Base-by-base conservation (phyloP, 1,284 basidiomycete genomes). In the Pterulicium gracile region DNA sequence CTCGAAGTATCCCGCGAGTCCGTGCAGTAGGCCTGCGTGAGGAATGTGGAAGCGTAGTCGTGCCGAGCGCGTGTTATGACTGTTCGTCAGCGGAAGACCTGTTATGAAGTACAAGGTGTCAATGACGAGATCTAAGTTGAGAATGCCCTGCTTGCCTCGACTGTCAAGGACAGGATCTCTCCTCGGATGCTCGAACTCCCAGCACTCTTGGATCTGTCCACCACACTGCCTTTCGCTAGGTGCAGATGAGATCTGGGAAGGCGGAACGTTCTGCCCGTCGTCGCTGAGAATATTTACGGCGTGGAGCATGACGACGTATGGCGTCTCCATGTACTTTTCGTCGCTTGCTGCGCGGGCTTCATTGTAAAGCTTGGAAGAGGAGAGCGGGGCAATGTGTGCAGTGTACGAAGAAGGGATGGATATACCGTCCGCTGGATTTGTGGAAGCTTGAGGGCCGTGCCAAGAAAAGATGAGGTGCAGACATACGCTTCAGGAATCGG, bases 1-100 rank as follows among this genome's bases (percentile, higher is more conserved):
- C 65, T 98, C 95, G 58, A 99, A 99, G 64, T 98, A 98, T 2
- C 96, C 96, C 2, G 91, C 95, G 22, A 98, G 70, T n/a, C 96
- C 96, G 60, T 98, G 95, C 52, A 96, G 71, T n/a, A 90, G 78
- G 2, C 91, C 92, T 0, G 94, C 89, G 60, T 96, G 86, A 0
- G 96, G 94, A 49, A 99, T 93, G 56, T 89, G 81, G 69, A 98
- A 99, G 1, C 81, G 82, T 47, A 93, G 64, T 54, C 78, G 81
- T 0, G 87, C 80, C 1, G 85, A 81, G 18, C 91, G 79, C 13
- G 78, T 77, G 60, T 95, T 95, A 61, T 95, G 91, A 52, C 80
- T 89, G 56, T 95, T 94, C 7, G 88, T 91, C 47, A 82, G 65
- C 12, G 90, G 90, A 24, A 88, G 63, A 1, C 88, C 89, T 90